Evolutionary conservation across 306 rosid species (phyloP).

Genomic region (Vicia villosa): DNA sequence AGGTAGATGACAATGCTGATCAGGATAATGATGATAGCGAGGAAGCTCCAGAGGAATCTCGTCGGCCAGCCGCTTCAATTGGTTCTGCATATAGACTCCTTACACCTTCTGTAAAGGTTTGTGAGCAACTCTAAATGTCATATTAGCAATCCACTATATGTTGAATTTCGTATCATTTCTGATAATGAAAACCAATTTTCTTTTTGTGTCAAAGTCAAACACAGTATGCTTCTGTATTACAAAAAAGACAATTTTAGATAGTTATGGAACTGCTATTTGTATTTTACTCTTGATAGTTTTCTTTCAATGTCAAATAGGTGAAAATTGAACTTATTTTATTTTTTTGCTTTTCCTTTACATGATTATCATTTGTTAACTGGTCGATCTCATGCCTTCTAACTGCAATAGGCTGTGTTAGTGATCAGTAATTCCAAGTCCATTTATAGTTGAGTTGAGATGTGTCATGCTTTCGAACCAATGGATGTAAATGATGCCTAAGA

Average conservation of each 20-base stretch:
- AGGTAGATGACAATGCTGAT: conserved; percentile 71
- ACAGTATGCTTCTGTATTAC: conserved; percentile 1
- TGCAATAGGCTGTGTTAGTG: too few relatives aligned
- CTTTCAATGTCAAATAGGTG: too few relatives aligned
- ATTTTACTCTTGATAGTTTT: too few relatives aligned
- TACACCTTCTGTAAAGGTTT: conserved; percentile 97
- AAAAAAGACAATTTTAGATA: not conserved
- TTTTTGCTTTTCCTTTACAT: too few relatives aligned
- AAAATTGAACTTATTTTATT: too few relatives aligned
- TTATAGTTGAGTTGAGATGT: too few relatives aligned
- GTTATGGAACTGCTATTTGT: too few relatives aligned
- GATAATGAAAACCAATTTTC: not conserved
- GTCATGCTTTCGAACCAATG: too few relatives aligned
- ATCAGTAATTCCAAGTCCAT: too few relatives aligned
- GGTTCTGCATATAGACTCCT: conserved; percentile 84
- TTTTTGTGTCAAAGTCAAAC: not conserved
- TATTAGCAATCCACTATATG: not conserved
- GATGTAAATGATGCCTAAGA: too few relatives aligned
- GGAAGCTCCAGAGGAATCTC: conserved; percentile 80
- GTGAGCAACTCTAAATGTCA: conserved; percentile 7
- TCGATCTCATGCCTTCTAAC: too few relatives aligned
- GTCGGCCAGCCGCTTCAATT: conserved; percentile 73
- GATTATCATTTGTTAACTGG: too few relatives aligned
- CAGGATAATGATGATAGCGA: conserved; percentile 80
- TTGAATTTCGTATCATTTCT: not conserved